Evolutionary conservation across 495 filamentous ascomycete genomes (phyloP), one percentile per base, ranked within the genome.

Genomic region (Aspergillus funiculosus): DNA sequence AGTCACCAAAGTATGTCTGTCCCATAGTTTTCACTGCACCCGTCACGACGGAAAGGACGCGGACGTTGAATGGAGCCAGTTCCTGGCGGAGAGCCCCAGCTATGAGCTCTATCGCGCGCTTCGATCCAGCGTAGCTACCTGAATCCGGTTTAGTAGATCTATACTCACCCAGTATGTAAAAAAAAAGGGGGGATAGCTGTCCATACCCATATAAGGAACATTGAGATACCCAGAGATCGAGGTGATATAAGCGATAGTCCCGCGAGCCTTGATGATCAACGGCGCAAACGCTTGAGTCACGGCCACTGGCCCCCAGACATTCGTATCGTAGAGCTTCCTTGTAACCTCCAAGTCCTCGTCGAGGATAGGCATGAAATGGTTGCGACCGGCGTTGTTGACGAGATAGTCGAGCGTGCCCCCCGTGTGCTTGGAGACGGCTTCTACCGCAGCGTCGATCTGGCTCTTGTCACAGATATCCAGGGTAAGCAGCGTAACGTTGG

Each of bases 351-450:
- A 43, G 22, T 67, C 58, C 17, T 73, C 64, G 48, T 83, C 80
- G 3, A 78, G 62, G 4, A 69, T 65, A 0, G 81, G 79, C 43
- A 67, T 63, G 4, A 74, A 71, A 48, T 73, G 65, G 3, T 63
- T 69, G 30, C 64, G 66, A 20, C 81, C 81, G 13, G 80, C 80
- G 55, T 85, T 85, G 58, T 86, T 86, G 43, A 87, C 71, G 13
- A 85, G 68, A 38, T 76, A 73, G 56, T 84, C 76, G n/a, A 86
- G 64, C 40, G 56, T 74, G 9, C 77, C 78, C 39, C 68, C 70
- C 1, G 77, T 82, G 25, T 76, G 20, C 9, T 64, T 62, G 17
- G 69, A 75, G 29, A 82, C 77, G 39, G 79, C 71, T 20, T 75
- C 62, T 2, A 66, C 56, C 5, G 53, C 50, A 9, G 44, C 39